Evolutionary conservation across 23 red algal genomes (phyloP).

Genomic region (Cyanidioschyzon merolae): DNA sequence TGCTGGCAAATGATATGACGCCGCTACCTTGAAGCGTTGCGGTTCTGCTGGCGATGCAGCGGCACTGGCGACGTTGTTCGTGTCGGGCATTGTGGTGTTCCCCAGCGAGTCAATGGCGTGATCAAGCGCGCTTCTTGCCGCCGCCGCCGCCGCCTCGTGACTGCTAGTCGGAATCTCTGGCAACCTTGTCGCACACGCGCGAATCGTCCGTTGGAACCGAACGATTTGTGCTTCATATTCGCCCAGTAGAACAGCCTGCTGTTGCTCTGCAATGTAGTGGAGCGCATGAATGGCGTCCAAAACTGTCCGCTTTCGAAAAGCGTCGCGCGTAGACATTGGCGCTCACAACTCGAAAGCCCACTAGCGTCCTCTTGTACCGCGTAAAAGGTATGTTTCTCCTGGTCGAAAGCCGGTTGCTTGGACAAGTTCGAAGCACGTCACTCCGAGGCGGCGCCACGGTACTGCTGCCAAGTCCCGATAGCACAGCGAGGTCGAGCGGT

Average conservation of each 20-base stretch:
- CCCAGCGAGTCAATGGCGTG: too few relatives aligned
- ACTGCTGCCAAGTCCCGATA: too few relatives aligned
- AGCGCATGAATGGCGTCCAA: background rate
- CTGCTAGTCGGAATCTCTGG: background rate
- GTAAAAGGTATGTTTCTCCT: too few relatives aligned
- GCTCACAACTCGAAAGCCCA: too few relatives aligned
- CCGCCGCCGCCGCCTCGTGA: background rate
- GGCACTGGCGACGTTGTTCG: background rate
- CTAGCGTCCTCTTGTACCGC: too few relatives aligned
- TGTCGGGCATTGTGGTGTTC: background rate
- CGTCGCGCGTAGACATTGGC: background rate
- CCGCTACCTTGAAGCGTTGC: background rate
- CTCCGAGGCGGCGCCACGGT: too few relatives aligned
- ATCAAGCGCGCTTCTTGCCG: too few relatives aligned
- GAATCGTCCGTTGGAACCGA: background rate
- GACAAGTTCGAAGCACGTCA: too few relatives aligned
- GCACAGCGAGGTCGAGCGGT: too few relatives aligned
- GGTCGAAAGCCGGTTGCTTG: too few relatives aligned
- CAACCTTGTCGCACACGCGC: background rate
- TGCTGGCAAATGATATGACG: background rate
- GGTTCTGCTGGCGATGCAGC: background rate
- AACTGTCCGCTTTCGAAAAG: background rate
- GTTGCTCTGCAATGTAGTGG: background rate
- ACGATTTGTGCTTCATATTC: background rate
- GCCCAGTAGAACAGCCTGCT: background rate